Evolutionary conservation across 129 eudicot species (phyloP).

Genomic region (Kitagawia praeruptora): DNA sequence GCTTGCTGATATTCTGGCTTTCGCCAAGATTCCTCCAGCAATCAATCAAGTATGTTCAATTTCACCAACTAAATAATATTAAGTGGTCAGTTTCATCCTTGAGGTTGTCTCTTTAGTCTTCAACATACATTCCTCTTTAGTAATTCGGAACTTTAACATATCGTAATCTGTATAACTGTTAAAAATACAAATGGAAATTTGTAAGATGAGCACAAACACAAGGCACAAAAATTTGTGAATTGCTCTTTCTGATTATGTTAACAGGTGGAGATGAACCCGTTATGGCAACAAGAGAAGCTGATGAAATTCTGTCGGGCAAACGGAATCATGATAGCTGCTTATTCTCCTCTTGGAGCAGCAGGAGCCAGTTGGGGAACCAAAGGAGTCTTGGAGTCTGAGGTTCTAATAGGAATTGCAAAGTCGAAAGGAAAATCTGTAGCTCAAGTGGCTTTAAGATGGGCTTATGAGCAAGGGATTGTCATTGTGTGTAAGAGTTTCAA

Average conservation of each 20-base stretch:
- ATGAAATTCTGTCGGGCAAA: conserved; percentile 15
- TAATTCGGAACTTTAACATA: no score
- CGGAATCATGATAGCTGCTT: conserved; percentile 8
- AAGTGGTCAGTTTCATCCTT: background rate
- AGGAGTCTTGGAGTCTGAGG: conserved; percentile 14
- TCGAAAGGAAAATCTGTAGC: conserved; percentile 19
- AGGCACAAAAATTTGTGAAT: background rate
- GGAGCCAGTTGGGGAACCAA: conserved; percentile 12
- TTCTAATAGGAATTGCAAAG: conserved; percentile 14
- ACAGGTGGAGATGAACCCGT: conserved; percentile 22
- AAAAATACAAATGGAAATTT: no score
- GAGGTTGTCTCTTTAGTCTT: background rate
- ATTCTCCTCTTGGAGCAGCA: conserved; percentile 22
- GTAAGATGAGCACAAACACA: no score
- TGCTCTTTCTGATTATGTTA: background rate
- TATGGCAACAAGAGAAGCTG: conserved; percentile 22
- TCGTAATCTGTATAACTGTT: no score
- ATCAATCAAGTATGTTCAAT: conserved; percentile 39
- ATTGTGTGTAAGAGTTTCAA: conserved; percentile 26
- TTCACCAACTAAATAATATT: background rate
- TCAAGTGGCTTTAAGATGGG: conserved; percentile 26
- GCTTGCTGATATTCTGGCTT: conserved; percentile 32
- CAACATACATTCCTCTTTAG: background rate
- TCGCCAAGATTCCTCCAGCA: conserved; percentile 46
- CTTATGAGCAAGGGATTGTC: conserved; percentile 23